Conservation (phyloP, 1,284 basidiomycete genomes). For the Veloboletus limbatus region DNA sequence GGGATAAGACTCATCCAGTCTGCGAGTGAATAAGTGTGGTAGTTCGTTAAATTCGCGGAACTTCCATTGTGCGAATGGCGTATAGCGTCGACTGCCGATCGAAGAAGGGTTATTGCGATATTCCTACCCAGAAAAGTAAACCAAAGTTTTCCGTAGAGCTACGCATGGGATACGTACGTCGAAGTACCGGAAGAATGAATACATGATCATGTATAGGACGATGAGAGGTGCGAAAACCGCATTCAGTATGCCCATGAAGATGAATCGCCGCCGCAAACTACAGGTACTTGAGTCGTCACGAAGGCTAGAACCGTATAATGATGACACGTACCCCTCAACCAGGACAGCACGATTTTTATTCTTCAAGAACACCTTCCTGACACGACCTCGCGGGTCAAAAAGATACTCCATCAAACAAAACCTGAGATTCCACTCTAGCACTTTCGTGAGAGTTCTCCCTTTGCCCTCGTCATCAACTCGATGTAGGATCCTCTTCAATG, state of each 20-base stretch:
- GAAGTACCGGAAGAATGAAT: conserved; percentile 99
- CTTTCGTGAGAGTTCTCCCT: conserved; percentile 78
- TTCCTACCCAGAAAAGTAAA: conserved; percentile 57
- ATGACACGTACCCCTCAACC: conserved; percentile 72
- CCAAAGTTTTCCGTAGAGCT: neutral
- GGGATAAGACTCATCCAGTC: conserved; percentile 87
- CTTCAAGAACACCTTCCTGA: conserved; percentile 88
- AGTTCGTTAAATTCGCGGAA: conserved; percentile 99
- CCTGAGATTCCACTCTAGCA: conserved; percentile 94
- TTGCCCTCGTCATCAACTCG: conserved; percentile 54
- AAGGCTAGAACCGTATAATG: neutral
- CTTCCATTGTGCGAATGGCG: conserved; percentile 95
- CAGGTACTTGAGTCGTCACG: neutral
- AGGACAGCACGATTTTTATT: conserved; percentile 75
- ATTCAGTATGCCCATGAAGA: conserved; percentile 96
- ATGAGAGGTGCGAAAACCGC: conserved; percentile 96
- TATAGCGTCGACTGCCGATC: conserved; percentile 90
- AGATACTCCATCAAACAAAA: conserved; percentile 95
- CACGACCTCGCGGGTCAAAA: conserved; percentile 84
- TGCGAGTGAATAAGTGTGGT: conserved; percentile 85
- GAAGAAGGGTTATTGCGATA: conserved; percentile 98
- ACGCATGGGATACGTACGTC: conserved; percentile 56
- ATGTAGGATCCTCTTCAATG: conserved; percentile 48
- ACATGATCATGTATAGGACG: conserved; percentile 93
- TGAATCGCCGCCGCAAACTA: conserved; percentile 82